phyloP scores from a whole-genome alignment of 208 protist species.

The Naegleria fowleri region DNA sequence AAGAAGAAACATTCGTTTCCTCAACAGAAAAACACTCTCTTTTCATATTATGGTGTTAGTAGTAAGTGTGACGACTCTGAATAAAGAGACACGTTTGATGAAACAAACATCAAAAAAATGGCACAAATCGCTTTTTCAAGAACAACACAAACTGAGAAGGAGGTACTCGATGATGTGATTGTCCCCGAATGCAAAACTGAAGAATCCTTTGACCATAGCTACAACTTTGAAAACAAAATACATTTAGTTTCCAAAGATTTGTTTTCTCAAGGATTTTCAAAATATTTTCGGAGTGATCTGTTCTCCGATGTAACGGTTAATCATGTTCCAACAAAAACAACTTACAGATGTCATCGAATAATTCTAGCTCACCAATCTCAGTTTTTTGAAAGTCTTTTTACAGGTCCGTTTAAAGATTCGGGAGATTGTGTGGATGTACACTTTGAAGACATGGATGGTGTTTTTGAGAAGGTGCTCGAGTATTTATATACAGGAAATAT shows the following conservation, averaged over 20 bases:
- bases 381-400: neutral
- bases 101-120: too few relatives aligned
- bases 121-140: too few relatives aligned
- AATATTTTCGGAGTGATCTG: neutral
- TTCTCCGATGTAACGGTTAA: neutral
- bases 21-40: neutral
- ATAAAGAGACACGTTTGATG: too few relatives aligned
- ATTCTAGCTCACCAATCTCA: neutral
- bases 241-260: neutral
- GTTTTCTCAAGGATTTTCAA: neutral
- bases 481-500: constrained; percentile 3
- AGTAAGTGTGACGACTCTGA: too few relatives aligned
- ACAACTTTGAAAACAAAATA: too few relatives aligned
- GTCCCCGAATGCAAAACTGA: too few relatives aligned
- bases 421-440: neutral
- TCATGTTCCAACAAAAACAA: neutral
- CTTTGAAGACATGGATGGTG: neutral
- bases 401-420: neutral
- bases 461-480: constrained; percentile 6
- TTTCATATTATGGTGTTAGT: neutral
- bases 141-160: too few relatives aligned
- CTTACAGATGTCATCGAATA: neutral
- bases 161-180: too few relatives aligned
- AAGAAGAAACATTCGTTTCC: neutral
- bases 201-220: too few relatives aligned